phyloP scores from a whole-genome alignment of 371 early-diverging fungal genomes.

The Entomophthora muscae region DNA sequence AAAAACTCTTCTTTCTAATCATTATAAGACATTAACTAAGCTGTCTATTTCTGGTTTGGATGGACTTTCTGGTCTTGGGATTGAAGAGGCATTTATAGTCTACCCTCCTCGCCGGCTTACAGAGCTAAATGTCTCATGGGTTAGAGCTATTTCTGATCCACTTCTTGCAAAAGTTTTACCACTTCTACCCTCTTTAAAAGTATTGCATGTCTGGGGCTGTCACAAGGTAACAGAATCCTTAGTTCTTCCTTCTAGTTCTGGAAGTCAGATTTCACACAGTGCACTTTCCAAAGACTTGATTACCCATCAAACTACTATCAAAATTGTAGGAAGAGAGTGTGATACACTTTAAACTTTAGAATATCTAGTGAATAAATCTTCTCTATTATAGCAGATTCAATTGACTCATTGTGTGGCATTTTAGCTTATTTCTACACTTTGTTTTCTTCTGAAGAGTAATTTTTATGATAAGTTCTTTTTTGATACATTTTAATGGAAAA shows the following conservation, averaged over 20 bases:
- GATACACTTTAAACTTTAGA: slow-evolving; percentile 10
- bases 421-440: too few relatives aligned
- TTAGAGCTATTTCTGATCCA: not conserved
- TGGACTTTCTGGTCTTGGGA: not conserved
- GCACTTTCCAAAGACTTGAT: not conserved
- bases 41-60: slow-evolving; percentile 2
- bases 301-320: not conserved
- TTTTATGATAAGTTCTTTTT: too few relatives aligned
- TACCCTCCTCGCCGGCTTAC: not conserved
- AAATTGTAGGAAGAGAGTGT: slow-evolving; percentile 8
- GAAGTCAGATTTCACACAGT: not conserved
- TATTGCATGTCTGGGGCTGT: slow-evolving; percentile 7
- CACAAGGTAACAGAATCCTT: slow-evolving; percentile 1
- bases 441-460: too few relatives aligned
- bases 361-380: not conserved
- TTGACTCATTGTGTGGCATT: not conserved
- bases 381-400: not conserved
- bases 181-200: not conserved
- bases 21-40: not conserved
- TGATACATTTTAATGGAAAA: too few relatives aligned
- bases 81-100: not conserved
- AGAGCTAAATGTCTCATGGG: not conserved
- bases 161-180: not conserved
- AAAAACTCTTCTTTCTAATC: not conserved
- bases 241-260: not conserved